phyloP scores from a whole-genome alignment of 805 yeast species.

The Ogataea neopini region DNA sequence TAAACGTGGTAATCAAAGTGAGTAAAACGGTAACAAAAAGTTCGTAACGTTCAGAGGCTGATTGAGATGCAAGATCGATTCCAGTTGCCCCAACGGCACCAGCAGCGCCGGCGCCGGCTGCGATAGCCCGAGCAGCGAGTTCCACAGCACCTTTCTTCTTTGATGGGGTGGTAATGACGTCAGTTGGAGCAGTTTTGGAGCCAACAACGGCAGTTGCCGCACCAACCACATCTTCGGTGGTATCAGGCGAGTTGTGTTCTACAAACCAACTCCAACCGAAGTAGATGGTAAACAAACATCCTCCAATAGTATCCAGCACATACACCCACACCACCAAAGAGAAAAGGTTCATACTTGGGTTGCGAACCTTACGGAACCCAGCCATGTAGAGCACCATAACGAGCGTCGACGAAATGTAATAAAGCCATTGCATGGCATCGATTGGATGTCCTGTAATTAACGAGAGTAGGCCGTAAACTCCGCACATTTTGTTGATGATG shows the following conservation, averaged over 20 bases:
- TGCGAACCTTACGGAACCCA: constrained; percentile 53
- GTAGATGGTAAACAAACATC: constrained; percentile 68
- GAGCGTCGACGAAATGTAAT: constrained; percentile 64
- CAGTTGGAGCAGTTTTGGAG: not conserved
- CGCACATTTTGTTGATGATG: constrained; percentile 84
- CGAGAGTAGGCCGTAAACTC: constrained; percentile 83
- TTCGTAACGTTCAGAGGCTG: constrained; percentile 63
- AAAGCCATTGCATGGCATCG: constrained; percentile 77
- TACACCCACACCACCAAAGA: constrained; percentile 66
- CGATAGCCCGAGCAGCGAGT: constrained; percentile 4
- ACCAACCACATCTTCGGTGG: constrained; percentile 29
- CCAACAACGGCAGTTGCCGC: not conserved
- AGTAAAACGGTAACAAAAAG: constrained; percentile 56
- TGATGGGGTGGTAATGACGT: not conserved
- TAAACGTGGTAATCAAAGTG: constrained; percentile 46
- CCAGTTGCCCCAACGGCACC: constrained; percentile 22
- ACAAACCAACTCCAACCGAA: constrained; percentile 77
- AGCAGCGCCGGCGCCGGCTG: constrained; percentile 12
- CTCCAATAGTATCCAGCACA: constrained; percentile 64
- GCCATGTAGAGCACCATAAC: constrained; percentile 64
- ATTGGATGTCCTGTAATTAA: constrained; percentile 88
- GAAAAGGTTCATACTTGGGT: constrained; percentile 58
- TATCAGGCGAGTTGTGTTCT: constrained; percentile 24
- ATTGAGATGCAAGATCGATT: constrained; percentile 44
- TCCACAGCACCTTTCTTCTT: constrained; percentile 1